Evolutionary conservation across 371 early-diverging fungal species (phyloP), one percentile per base, ranked within the genome.

Genomic region (Actinomortierella wolfii): DNA sequence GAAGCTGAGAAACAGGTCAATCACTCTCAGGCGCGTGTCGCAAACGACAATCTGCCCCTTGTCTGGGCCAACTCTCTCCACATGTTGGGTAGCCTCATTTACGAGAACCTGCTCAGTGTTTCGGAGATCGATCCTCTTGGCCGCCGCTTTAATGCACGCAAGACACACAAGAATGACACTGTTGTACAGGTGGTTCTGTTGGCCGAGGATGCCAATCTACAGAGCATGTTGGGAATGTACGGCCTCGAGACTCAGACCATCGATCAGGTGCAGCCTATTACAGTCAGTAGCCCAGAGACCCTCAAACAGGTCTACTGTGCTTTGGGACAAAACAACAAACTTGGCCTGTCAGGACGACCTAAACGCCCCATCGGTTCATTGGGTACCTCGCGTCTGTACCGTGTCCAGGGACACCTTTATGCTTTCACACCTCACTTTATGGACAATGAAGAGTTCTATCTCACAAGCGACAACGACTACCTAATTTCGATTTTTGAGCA

Each of bases 11-110:
- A 85, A 57, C 76, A 68, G 18, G 67, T 87, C 39, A 94, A 92
- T 15, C 86, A 90, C 21, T 84, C 90, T 1, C 93, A 92, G 65
- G 80, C 81, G n/a, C 85, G 95, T 45, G 69, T 89, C 23, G 90
- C 95, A 5, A 92, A 92, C 61, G 93, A 93, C 60, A 95, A 95
- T 64, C 81, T 94, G 0, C 95, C 95, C 1, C 78, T 95, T 20
- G 95, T 94, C 0, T 95, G 95, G 95, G 93, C 95, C 5, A 89
- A 94, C 54, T 91, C 91, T 2, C 83, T 95, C 13, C 92, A 89
- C 63, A 84, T 92, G 44, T 83, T 94, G 26, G 93, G 94, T 18
- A 80, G 82, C 44, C 68, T 95, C 56, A 83, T 95, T n/a, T 78
- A 87, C 43, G 94, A 95, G 50, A 85, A 89, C 43, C 73, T 93